Evolutionary conservation across 352 stramenopile species (phyloP).

Genomic region (Achlya hypogyna): DNA sequence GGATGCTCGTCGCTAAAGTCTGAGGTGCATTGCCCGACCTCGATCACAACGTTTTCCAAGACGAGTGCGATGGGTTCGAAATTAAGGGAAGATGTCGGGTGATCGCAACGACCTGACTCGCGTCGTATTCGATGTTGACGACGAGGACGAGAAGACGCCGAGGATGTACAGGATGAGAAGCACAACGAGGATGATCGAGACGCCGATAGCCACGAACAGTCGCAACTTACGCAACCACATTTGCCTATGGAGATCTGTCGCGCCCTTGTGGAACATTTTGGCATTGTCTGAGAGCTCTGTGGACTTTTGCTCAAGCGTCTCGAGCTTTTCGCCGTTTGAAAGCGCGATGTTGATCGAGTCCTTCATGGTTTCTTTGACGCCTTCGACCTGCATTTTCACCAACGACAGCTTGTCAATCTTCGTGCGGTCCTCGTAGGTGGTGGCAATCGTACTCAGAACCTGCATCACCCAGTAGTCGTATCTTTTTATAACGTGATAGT

Average conservation of each 20-base stretch:
- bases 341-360: conserved; percentile 18
- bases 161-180: conserved; percentile 7
- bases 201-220: background rate
- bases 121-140: background rate
- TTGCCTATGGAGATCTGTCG: conserved; percentile 8
- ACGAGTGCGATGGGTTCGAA: too few relatives aligned
- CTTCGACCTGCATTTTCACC: conserved; percentile 13
- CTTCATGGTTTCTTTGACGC: conserved; percentile 17
- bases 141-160: conserved; percentile 3
- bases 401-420: conserved; percentile 18
- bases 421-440: conserved; percentile 13
- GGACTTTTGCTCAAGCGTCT: conserved; percentile 12
- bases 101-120: background rate
- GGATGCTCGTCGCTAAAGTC: too few relatives aligned
- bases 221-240: conserved; percentile 14
- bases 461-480: background rate
- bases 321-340: conserved; percentile 14
- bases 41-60: too few relatives aligned
- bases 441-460: background rate
- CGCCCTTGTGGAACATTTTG: conserved; percentile 16
- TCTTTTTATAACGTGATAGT: background rate
- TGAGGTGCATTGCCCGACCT: too few relatives aligned
- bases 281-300: conserved; percentile 8
- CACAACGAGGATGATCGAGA: conserved; percentile 1
- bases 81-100: too few relatives aligned